These are phyloP conservation scores for Priceomyces carsonii DNA, from an alignment of 805 yeast species.

Conservation along the genomic window DNA sequence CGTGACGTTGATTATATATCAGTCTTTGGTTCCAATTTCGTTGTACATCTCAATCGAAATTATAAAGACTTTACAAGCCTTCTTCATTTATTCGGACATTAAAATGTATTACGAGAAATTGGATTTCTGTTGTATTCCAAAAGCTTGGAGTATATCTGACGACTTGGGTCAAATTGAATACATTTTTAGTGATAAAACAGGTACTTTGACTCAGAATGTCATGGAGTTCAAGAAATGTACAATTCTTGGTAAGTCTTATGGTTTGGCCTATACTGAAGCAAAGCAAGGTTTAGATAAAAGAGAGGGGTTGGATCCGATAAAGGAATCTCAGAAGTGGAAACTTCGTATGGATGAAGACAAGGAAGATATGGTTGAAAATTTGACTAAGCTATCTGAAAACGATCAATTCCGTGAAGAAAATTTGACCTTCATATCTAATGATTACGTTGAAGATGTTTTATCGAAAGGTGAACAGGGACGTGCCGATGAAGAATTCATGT, in stretches of 20 bases:
- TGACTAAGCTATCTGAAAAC: conserved; percentile 35
- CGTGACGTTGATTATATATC: conserved; percentile 72
- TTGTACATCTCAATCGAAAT: conserved; percentile 78
- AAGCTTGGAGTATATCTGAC: conserved; percentile 81
- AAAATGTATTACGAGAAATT: conserved; percentile 67
- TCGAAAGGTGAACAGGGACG: conserved; percentile 42
- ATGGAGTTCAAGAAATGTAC: conserved; percentile 83
- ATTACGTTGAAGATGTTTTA: conserved; percentile 54
- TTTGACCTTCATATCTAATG: conserved; percentile 63
- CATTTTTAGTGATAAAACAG: conserved; percentile 81
- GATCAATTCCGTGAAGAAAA: conserved; percentile 51
- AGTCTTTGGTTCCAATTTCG: conserved; percentile 78
- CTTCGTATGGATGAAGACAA: conserved; percentile 43
- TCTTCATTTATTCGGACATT: conserved; percentile 68
- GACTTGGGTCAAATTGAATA: conserved; percentile 84
- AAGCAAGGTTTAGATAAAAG: conserved; percentile 70
- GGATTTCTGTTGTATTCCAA: conserved; percentile 78
- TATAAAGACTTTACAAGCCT: conserved; percentile 75
- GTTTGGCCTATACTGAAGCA: conserved; percentile 78
- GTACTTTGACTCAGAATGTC: conserved; percentile 78
- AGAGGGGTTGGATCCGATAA: conserved; percentile 59
- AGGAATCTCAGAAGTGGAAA: conserved; percentile 45
- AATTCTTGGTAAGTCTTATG: conserved; percentile 65
- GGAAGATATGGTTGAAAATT: conserved; percentile 46
- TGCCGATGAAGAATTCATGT: conserved; percentile 59